Base-by-base conservation (phyloP, 352 stramenopile genomes). In the Globisporangium echinulatum region DNA sequence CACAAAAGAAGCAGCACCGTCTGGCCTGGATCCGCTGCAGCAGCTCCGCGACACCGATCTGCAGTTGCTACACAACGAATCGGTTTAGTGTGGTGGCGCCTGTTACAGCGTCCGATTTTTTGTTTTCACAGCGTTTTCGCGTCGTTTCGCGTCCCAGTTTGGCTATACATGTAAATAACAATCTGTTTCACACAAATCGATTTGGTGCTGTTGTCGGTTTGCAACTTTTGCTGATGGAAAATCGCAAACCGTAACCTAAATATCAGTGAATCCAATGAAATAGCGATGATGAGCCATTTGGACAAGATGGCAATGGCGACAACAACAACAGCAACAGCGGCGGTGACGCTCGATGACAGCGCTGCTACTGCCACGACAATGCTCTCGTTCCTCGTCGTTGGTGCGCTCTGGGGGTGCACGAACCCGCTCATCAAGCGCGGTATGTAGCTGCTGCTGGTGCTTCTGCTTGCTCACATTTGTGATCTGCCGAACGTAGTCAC, bases 371-470 rank as follows among this genome's bases (percentile, higher is more conserved):
- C n/a, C 11, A 15, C 46, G 46, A 91, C 75, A 52, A 61, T 94
- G 43, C 62, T 90, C 50, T 91, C 81, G 42, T 92, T 94, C 62
- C 69, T 94, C 36, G 72, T 91, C 54, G 81, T 94, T 44, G 83
- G 85, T n/a, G 83, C 83, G 17, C 72, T 94, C 2, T 94, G 85
- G 85, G 85, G 85, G 1, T 94, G 85, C 64, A 94, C 85, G 4
- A 94, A 94, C 61, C 85, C 85, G 2, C 67, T 94, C 38, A 90
- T 94, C 54, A 94, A 94, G 61, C 59, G 64, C 79, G 85, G 85
- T 88, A 53, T 37, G 39, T 60, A 33, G 2, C 36, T 14, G 40
- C 19, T 49, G 17, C 51, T 56, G 42, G 59, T 36, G 0, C 37
- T 37, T 48, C 13, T 51, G n/a, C n/a, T 52, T 38, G 43, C 43